These are phyloP conservation scores for Carex littledalei DNA, from an alignment of 176 grass and related monocot species.

Conservation along the genomic window DNA sequence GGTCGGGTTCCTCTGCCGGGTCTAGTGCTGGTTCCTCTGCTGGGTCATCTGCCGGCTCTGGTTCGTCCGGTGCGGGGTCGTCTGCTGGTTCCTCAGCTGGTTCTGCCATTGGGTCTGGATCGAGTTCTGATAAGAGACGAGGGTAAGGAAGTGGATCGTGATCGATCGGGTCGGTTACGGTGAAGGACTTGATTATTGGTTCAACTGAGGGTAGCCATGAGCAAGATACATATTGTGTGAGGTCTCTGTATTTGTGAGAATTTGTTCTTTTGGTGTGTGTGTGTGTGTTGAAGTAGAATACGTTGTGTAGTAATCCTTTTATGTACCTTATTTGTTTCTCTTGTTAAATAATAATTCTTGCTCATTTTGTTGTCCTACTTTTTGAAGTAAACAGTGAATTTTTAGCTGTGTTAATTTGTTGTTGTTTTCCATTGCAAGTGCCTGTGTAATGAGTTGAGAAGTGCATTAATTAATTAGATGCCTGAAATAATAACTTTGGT, in stretches of 20 bases:
- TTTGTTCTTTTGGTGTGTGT: not conserved
- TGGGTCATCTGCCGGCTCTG: conserved; percentile 24
- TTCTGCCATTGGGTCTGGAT: not conserved
- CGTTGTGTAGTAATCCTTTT: not conserved
- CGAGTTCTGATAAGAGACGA: conserved; percentile 8
- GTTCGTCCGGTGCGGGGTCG: conserved; percentile 29
- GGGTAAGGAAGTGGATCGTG: no score
- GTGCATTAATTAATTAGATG: no score
- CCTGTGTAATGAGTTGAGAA: no score
- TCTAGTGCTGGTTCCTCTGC: conserved; percentile 32
- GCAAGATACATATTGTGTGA: not conserved
- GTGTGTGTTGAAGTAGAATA: not conserved
- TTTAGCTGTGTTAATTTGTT: no score
- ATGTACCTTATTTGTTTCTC: not conserved
- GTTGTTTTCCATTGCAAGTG: no score
- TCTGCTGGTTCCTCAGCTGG: conserved; percentile 31
- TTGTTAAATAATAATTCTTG: not conserved
- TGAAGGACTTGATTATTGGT: no score
- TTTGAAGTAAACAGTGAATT: no score
- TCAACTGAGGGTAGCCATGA: no score
- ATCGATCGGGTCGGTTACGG: no score
- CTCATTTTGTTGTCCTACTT: not conserved
- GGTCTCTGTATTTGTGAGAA: not conserved
- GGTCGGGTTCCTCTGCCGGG: conserved; percentile 35
- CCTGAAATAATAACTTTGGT: no score